Conservation (phyloP, 441 rosid genomes). For the Corymbia citriodora region DNA sequence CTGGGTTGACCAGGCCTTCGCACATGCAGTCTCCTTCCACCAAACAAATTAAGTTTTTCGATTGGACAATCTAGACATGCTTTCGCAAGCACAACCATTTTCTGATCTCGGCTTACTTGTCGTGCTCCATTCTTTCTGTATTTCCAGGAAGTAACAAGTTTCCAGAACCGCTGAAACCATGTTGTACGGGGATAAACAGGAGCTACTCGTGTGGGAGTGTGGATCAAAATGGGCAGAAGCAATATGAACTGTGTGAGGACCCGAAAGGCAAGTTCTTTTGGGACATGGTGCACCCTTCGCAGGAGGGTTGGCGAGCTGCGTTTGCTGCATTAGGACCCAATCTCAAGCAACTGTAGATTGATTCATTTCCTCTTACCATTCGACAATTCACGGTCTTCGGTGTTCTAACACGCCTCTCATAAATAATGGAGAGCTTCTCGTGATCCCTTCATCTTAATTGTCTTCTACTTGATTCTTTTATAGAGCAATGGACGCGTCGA, state of each 20-base stretch:
- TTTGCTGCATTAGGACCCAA: constrained; percentile 19
- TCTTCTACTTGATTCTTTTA: not conserved
- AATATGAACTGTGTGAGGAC: constrained; percentile 42
- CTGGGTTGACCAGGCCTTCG: not conserved
- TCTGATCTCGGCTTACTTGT: not conserved
- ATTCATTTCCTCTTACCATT: not conserved
- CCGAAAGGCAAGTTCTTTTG: constrained; percentile 61
- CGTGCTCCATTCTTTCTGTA: not conserved
- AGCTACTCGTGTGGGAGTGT: constrained; percentile 40
- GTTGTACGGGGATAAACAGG: constrained; percentile 43
- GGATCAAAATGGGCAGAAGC: constrained; percentile 33
- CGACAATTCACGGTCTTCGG: not conserved
- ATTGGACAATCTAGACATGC: not conserved
- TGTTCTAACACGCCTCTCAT: not conserved
- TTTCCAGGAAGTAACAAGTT: constrained; percentile 43
- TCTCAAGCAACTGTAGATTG: constrained; percentile 17
- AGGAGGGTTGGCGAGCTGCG: constrained; percentile 52
- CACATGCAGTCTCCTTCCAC: not conserved
- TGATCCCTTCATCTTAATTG: not conserved
- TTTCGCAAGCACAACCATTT: not conserved
- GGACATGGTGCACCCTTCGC: constrained; percentile 66
- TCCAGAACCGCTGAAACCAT: constrained; percentile 52
- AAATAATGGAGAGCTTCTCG: not conserved
- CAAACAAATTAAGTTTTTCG: not conserved
- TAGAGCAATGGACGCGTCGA: not conserved